A percentile compares a stretch with the other conserved stretches of the same genome.
Evolutionary conservation across 2,329 filamentous ascomycete genomes (phyloP).

Genomic region (Nigrograna mackinnonii): DNA sequence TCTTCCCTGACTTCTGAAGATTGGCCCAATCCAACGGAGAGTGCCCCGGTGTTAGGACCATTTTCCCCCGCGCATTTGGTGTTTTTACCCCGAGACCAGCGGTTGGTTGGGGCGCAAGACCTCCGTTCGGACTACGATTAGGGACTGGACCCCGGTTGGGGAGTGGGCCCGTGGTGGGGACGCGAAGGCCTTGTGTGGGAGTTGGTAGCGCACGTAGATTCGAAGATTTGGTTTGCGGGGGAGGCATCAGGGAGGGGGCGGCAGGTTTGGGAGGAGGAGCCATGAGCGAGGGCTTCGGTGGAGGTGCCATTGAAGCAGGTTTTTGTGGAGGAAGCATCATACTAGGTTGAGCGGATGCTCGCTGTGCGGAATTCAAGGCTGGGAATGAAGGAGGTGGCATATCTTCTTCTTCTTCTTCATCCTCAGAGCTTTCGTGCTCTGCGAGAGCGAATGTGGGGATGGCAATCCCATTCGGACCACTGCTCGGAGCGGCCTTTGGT

Average conservation of each 20-base stretch:
- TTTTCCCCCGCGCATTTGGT: slow-evolving; percentile 60
- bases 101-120: slow-evolving; percentile 37
- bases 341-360: slow-evolving; percentile 33
- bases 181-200: slow-evolving; percentile 34
- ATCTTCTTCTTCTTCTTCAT: slow-evolving; percentile 36
- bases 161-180: slow-evolving; percentile 52
- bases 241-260: slow-evolving; percentile 30
- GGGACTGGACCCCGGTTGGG: slow-evolving; percentile 49
- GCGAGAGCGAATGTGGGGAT: slow-evolving; percentile 42
- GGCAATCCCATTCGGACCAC: slow-evolving; percentile 16
- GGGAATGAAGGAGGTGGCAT: slow-evolving; percentile 48
- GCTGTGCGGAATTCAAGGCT: slow-evolving; percentile 50
- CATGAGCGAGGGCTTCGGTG: slow-evolving; percentile 9
- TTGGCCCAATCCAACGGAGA: slow-evolving; percentile 96
- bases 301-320: slow-evolving; percentile 18
- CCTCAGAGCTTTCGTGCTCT: slow-evolving; percentile 32
- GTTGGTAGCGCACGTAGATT: slow-evolving; percentile 38
- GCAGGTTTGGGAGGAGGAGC: slow-evolving; percentile 19
- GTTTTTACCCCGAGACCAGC: slow-evolving; percentile 36
- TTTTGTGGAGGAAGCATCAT: slow-evolving; percentile 1
- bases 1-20: slow-evolving; percentile 70
- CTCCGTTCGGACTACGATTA: slow-evolving; percentile 46
- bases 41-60: slow-evolving; percentile 85
- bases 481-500: slow-evolving; percentile 29
- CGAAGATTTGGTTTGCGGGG: slow-evolving; percentile 39